A percentile compares a stretch with the other conserved stretches of the same genome.
These are phyloP conservation scores for Salvia splendens DNA, from an alignment of 257 asterid genomes.

Conservation along the genomic window DNA sequence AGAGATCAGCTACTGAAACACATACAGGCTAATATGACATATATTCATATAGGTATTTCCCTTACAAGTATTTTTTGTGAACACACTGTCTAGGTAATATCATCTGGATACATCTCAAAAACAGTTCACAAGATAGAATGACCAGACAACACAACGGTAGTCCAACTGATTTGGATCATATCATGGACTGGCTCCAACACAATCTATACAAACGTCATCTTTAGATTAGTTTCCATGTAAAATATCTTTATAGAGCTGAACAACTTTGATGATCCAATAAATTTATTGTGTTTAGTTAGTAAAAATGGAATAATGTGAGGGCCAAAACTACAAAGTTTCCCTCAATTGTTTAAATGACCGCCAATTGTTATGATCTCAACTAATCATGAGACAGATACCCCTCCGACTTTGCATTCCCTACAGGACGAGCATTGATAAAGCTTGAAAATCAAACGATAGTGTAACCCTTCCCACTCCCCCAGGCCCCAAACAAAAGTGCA, in stretches of 20 bases:
- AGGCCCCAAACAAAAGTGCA: background rate
- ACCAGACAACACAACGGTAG: no score
- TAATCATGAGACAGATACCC: background rate
- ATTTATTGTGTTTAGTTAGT: background rate
- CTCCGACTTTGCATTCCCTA: background rate
- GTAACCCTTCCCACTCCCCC: background rate
- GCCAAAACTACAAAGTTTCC: background rate
- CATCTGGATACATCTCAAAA: slow-evolving; percentile 4
- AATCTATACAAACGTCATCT: background rate
- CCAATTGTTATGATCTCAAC: background rate
- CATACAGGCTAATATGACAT: background rate
- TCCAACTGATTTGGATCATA: no score
- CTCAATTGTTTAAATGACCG: background rate
- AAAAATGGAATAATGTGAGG: background rate
- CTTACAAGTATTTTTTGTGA: background rate
- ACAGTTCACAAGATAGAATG: slow-evolving; percentile 1
- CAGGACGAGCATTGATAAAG: background rate
- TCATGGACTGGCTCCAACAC: no score
- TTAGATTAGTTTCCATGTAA: background rate
- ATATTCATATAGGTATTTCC: background rate
- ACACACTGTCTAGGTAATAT: background rate
- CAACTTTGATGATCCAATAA: background rate
- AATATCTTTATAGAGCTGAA: background rate
- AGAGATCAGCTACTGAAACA: background rate
- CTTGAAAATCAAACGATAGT: background rate